Conservation (phyloP, 1,284 basidiomycete genomes). For the Ceratobasidium sp. region DNA sequence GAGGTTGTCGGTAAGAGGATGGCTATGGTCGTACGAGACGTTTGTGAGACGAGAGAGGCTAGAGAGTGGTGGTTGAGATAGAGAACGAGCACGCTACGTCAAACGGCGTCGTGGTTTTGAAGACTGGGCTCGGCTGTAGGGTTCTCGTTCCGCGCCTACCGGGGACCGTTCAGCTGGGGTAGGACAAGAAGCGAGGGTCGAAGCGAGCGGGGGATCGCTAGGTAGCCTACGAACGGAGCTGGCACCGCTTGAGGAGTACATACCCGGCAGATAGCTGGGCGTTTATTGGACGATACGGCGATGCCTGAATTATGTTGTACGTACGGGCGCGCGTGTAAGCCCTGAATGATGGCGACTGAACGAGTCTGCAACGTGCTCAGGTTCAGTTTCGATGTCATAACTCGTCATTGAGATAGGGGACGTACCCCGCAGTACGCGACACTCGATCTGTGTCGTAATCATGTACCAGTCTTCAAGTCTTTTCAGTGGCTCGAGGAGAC, state of each 20-base stretch:
- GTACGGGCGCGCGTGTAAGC: background rate
- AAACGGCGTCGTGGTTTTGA: slow-evolving; percentile 24
- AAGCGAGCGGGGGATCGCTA: slow-evolving; percentile 25
- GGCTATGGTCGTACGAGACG: background rate
- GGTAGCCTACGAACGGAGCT: slow-evolving; percentile 16
- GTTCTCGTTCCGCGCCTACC: background rate
- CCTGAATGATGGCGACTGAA: background rate
- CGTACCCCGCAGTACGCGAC: slow-evolving; percentile 12
- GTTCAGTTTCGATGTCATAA: slow-evolving; percentile 29
- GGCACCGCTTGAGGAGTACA: slow-evolving; percentile 23
- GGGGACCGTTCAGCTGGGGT: slow-evolving; percentile 8
- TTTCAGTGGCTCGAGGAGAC: background rate
- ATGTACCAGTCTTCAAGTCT: no score
- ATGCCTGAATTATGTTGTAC: slow-evolving; percentile 18
- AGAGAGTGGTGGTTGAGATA: background rate
- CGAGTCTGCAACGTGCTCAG: slow-evolving; percentile 12
- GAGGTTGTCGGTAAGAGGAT: background rate
- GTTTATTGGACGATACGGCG: slow-evolving; percentile 25
- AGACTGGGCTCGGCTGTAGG: background rate
- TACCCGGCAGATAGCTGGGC: background rate
- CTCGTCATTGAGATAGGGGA: slow-evolving; percentile 15
- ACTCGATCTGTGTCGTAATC: no score
- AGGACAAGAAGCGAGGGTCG: slow-evolving; percentile 4
- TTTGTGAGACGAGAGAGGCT: background rate
- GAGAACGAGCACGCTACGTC: slow-evolving; percentile 7